phyloP scores from a whole-genome alignment of 2,329 filamentous ascomycete species.

The Penicillium sp. region DNA sequence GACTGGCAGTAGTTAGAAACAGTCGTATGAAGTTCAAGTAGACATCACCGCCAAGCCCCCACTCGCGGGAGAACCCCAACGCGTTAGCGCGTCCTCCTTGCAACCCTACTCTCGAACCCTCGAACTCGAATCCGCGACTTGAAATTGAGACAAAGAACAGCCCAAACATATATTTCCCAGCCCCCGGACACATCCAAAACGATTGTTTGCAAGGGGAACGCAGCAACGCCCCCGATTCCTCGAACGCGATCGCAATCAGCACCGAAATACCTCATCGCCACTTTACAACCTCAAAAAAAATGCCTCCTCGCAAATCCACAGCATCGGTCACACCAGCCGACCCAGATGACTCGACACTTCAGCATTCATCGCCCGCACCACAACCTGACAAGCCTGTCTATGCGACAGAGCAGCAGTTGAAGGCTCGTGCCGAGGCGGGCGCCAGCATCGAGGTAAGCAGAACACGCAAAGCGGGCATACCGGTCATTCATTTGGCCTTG shows the following conservation, averaged over 20 bases:
- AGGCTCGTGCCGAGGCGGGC: constrained; percentile 40
- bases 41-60: constrained; percentile 10
- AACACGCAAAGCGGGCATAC: not conserved
- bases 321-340: constrained; percentile 30
- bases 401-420: constrained; percentile 43
- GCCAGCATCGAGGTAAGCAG: constrained; percentile 43
- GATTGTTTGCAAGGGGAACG: not conserved
- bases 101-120: not conserved
- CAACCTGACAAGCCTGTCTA: constrained; percentile 30
- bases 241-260: not conserved
- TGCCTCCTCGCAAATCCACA: constrained; percentile 42
- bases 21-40: not conserved
- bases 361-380: constrained; percentile 16
- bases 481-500: not conserved
- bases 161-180: not conserved
- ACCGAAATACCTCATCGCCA: not conserved
- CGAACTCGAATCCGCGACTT: not conserved
- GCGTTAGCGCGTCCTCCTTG: constrained; percentile 24
- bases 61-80: constrained; percentile 10
- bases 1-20: too few species aligned
- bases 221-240: constrained; percentile 3
- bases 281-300: constrained; percentile 13
- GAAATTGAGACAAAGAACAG: not conserved
- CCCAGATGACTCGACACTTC: constrained; percentile 19
- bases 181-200: not conserved